These are phyloP conservation scores for Scytalidium lignicola DNA, from an alignment of 2,329 filamentous ascomycete genomes.

Conservation along the genomic window DNA sequence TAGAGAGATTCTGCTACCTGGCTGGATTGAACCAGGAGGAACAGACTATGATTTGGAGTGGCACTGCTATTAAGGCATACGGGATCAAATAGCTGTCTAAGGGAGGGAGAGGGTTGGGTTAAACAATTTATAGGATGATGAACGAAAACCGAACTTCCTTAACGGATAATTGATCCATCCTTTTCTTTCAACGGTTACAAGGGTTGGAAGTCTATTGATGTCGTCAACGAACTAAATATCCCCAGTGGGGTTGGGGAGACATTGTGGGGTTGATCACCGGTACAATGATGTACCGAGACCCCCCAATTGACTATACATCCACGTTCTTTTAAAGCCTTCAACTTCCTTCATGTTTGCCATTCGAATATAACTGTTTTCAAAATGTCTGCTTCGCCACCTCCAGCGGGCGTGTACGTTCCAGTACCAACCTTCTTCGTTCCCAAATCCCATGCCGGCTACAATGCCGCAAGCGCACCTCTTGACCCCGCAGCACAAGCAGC, in stretches of 20 bases:
- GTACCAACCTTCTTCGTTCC: conserved; percentile 57
- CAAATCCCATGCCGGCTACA: conserved; percentile 16
- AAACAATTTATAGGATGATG: conserved; percentile 18
- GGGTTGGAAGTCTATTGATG: background rate
- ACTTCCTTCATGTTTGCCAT: background rate
- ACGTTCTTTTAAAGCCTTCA: background rate
- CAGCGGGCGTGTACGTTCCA: conserved; percentile 36
- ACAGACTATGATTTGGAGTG: conserved; percentile 64
- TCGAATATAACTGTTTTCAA: background rate
- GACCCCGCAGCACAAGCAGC: conserved; percentile 52
- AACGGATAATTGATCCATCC: background rate
- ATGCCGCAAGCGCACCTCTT: conserved; percentile 28
- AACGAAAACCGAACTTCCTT: background rate
- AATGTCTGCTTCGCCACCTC: conserved; percentile 20
- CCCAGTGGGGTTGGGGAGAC: background rate
- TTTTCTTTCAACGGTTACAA: background rate
- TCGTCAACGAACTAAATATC: background rate
- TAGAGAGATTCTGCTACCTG: conserved; percentile 62
- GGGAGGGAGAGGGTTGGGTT: conserved; percentile 25
- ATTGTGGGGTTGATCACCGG: conserved; percentile 1
- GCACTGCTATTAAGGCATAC: conserved; percentile 70
- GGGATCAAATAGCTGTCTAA: conserved; percentile 33
- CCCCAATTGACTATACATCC: background rate
- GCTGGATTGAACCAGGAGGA: conserved; percentile 55
- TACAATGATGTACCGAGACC: conserved; percentile 6